A percentile compares a stretch with the other conserved stretches of the same genome.
Conservation (phyloP, 257 asterid genomes). For the Eucommia ulmoides region DNA sequence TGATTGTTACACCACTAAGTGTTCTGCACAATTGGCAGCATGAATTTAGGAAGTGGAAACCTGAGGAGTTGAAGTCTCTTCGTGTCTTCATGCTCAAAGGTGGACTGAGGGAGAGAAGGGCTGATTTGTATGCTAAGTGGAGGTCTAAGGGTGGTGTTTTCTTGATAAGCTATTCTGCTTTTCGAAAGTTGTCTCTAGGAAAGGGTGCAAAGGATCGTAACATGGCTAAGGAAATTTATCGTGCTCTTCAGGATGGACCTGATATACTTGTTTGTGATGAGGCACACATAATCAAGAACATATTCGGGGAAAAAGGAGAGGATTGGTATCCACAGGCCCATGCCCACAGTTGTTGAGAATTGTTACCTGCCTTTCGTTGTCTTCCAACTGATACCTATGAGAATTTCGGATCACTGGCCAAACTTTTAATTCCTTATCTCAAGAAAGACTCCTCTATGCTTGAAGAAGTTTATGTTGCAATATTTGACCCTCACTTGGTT, state of each 20-base stretch:
- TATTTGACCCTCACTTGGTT: slow-evolving; percentile 89
- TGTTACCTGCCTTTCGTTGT: no score
- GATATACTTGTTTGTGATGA: slow-evolving; percentile 96
- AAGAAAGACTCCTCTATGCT: no score
- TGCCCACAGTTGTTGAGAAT: no score
- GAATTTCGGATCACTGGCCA: no score
- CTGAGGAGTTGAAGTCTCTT: slow-evolving; percentile 83
- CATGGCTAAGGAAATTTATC: slow-evolving; percentile 62
- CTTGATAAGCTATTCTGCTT: slow-evolving; percentile 85
- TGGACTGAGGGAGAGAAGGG: slow-evolving; percentile 91
- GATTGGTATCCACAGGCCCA: no score
- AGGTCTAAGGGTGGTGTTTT: slow-evolving; percentile 85
- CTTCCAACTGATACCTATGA: no score
- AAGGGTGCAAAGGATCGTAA: slow-evolving; percentile 82
- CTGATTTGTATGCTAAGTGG: slow-evolving; percentile 70
- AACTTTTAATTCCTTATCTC: no score
- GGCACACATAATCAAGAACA: slow-evolving; percentile 96
- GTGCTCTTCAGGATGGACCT: slow-evolving; percentile 82
- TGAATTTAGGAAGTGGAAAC: slow-evolving; percentile 88
- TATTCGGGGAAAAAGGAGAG: slow-evolving; percentile 88
- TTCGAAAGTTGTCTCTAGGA: slow-evolving; percentile 80
- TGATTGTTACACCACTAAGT: slow-evolving; percentile 90
- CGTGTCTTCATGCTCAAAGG: slow-evolving; percentile 90
- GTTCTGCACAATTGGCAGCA: slow-evolving; percentile 90
- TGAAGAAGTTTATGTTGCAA: no score